Evolutionary conservation across 2,329 filamentous ascomycete genomes (phyloP).

Genomic region (Aspergillus texensis): DNA sequence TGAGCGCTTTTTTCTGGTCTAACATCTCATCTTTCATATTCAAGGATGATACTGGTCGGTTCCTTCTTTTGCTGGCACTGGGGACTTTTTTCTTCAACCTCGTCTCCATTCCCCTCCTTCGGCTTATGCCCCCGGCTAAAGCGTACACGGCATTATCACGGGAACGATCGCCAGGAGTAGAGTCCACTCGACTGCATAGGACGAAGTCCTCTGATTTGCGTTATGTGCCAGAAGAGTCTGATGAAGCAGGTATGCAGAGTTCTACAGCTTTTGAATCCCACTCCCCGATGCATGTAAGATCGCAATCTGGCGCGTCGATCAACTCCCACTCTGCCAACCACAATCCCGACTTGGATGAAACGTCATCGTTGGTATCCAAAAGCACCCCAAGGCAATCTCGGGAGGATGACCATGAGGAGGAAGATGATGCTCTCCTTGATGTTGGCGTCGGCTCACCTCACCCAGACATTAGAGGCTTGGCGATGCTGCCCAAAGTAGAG

Average conservation of each 20-base stretch:
- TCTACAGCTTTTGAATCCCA: constrained; percentile 34
- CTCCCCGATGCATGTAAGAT: constrained; percentile 29
- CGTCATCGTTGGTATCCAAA: constrained; percentile 76
- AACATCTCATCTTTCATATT: constrained; percentile 75
- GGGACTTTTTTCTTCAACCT: constrained; percentile 79
- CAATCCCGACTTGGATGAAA: constrained; percentile 65
- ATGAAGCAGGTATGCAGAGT: constrained; percentile 43
- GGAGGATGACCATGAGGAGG: constrained; percentile 39
- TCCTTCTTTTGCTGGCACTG: constrained; percentile 76
- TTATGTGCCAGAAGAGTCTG: constrained; percentile 25
- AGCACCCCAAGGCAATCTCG: constrained; percentile 56
- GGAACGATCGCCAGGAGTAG: constrained; percentile 27
- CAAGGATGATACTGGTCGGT: constrained; percentile 78
- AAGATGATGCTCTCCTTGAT: constrained; percentile 60
- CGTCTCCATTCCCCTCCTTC: constrained; percentile 80
- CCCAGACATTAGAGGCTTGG: constrained; percentile 87
- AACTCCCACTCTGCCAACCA: constrained; percentile 26
- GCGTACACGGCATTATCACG: constrained; percentile 47
- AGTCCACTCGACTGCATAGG: constrained; percentile 36
- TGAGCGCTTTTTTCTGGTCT: constrained; percentile 97
- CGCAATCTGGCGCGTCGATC: constrained; percentile 34
- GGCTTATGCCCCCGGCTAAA: constrained; percentile 65
- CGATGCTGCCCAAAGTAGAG: constrained; percentile 69
- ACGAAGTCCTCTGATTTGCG: constrained; percentile 35
- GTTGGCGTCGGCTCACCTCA: constrained; percentile 70